Conservation (phyloP, 208 protist genomes). For the Wallacemonas sp. region DNA sequence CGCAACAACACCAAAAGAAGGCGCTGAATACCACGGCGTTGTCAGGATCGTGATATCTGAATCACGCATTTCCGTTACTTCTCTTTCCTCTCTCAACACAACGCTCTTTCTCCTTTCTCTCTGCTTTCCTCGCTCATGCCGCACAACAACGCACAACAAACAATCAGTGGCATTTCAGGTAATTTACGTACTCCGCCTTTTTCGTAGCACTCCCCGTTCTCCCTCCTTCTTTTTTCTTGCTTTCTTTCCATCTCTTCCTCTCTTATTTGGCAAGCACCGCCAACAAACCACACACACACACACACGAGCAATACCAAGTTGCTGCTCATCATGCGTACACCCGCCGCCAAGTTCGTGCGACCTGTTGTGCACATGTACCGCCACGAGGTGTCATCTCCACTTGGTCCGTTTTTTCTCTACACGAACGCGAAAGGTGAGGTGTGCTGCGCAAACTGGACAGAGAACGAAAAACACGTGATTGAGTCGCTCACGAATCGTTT, state of each 20-base stretch:
- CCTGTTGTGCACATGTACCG: constrained; percentile 37
- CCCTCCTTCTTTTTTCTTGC: constrained; percentile 1
- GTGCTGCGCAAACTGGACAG: constrained; percentile 49
- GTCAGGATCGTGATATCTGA: too few species aligned
- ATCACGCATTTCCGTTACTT: too few species aligned
- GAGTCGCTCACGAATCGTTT: neutral
- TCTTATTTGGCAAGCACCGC: neutral
- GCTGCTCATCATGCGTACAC: neutral
- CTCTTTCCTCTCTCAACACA: too few species aligned
- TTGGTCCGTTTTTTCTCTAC: constrained; percentile 56
- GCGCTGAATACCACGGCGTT: too few species aligned
- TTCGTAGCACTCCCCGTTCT: neutral
- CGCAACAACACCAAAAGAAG: too few species aligned
- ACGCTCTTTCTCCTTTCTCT: too few species aligned
- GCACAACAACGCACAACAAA: too few species aligned
- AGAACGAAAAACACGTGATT: neutral
- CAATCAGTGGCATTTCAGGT: too few species aligned
- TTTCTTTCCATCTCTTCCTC: neutral
- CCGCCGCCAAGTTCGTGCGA: neutral
- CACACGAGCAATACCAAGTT: neutral
- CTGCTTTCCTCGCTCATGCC: too few species aligned
- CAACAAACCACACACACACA: neutral
- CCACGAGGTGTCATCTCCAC: constrained; percentile 35
- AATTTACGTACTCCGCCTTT: neutral
- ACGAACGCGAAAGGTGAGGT: constrained; percentile 57